Conservation (phyloP, 768 basidiomycete species). For the Terana coerulea region DNA sequence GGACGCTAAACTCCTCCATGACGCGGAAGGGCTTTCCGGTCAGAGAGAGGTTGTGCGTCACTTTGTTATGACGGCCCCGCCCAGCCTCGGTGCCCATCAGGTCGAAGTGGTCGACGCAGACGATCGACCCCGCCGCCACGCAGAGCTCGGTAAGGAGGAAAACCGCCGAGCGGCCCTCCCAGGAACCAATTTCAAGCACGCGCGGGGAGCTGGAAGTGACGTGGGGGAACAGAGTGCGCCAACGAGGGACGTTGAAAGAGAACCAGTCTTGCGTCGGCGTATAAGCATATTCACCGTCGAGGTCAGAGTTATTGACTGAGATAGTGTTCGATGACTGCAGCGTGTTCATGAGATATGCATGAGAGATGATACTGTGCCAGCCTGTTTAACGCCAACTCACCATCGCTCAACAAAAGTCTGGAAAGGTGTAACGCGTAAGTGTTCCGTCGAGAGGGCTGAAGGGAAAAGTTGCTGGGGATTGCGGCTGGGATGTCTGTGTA, state of each 20-base stretch:
- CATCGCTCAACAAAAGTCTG: too few relatives aligned
- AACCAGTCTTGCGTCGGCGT: constrained; percentile 58
- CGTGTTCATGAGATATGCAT: background rate
- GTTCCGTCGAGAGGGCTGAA: too few relatives aligned
- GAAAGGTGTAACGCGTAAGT: too few relatives aligned
- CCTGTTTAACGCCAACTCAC: too few relatives aligned
- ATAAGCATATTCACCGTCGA: constrained; percentile 40
- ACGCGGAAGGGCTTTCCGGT: constrained; percentile 44
- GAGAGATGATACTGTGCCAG: background rate
- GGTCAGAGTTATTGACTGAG: too few relatives aligned
- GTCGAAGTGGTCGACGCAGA: constrained; percentile 60
- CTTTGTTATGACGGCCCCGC: constrained; percentile 37
- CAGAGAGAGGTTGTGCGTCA: constrained; percentile 44
- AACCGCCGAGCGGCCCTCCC: constrained; percentile 61
- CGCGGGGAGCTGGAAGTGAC: constrained; percentile 38
- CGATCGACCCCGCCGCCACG: constrained; percentile 38
- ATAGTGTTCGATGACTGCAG: background rate
- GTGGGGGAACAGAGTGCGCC: constrained; percentile 39
- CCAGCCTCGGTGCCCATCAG: constrained; percentile 46
- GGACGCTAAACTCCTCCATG: constrained; percentile 49
- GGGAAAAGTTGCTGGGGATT: too few relatives aligned
- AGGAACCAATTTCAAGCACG: constrained; percentile 55
- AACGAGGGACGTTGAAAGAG: constrained; percentile 38
- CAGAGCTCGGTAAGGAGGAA: constrained; percentile 50
- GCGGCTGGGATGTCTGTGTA: too few relatives aligned